Evolutionary conservation across 805 yeast genomes (phyloP).

Genomic region (Phaffomyces opuntiae): DNA sequence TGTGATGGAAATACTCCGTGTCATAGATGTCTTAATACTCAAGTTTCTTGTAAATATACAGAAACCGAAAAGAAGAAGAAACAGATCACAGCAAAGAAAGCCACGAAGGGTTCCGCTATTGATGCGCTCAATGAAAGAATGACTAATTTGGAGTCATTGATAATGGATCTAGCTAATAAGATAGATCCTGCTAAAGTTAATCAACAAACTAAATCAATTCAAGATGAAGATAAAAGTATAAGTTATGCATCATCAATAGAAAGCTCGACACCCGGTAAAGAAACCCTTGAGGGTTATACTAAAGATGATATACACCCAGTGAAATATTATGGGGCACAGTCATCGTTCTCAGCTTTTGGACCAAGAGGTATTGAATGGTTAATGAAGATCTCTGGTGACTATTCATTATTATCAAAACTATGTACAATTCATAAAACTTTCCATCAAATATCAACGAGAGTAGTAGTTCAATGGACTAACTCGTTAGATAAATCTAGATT

Average conservation of each 20-base stretch:
- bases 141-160: conserved; percentile 28
- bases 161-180: conserved; percentile 22
- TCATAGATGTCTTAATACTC: conserved; percentile 73
- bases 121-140: conserved; percentile 25
- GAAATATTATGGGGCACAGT: conserved; percentile 19
- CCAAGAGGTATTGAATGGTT: conserved; percentile 36
- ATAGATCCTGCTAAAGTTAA: conserved; percentile 8
- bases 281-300: too few species aligned
- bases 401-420: conserved; percentile 17
- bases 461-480: conserved; percentile 27
- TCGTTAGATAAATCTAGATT: conserved; percentile 24
- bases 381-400: conserved; percentile 15
- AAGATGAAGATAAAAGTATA: not conserved
- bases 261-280: not conserved
- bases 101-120: not conserved
- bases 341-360: conserved; percentile 33
- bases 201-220: not conserved
- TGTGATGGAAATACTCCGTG: conserved; percentile 80
- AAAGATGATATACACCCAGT: conserved; percentile 1
- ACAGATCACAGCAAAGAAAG: not conserved
- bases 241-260: not conserved
- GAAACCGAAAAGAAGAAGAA: conserved; percentile 8
- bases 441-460: conserved; percentile 13
- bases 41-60: conserved; percentile 29
- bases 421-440: conserved; percentile 17